phyloP scores from a whole-genome alignment of 2,329 filamentous ascomycete species.

The Colletotrichum sp. region DNA sequence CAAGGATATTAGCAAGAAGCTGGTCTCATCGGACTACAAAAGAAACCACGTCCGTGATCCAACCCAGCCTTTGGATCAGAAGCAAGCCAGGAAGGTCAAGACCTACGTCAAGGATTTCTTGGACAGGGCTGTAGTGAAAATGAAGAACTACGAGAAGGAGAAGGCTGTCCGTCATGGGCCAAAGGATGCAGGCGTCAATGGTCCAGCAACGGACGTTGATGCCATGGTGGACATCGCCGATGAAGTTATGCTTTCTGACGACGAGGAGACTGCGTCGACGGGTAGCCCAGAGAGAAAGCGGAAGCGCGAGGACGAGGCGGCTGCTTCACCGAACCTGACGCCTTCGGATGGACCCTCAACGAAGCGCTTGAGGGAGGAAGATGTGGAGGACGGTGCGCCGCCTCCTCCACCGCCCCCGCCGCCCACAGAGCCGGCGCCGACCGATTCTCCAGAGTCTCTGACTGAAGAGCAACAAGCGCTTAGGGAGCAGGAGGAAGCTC shows the following conservation, averaged over 20 bases:
- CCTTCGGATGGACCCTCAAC: conserved; percentile 61
- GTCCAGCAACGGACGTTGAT: conserved; percentile 24
- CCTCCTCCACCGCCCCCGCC: conserved; percentile 56
- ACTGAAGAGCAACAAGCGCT: conserved; percentile 50
- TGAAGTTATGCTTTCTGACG: conserved; percentile 44
- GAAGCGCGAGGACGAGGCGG: conserved; percentile 60
- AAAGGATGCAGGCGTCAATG: conserved; percentile 5
- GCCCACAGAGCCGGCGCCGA: conserved; percentile 31
- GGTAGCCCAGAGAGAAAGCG: conserved; percentile 64
- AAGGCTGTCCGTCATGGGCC: conserved; percentile 50
- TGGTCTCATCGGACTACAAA: conserved; percentile 92
- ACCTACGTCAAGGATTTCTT: conserved; percentile 80
- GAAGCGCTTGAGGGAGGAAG: conserved; percentile 57
- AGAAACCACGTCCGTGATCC: conserved; percentile 86
- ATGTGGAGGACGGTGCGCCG: conserved; percentile 37
- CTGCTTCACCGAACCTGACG: conserved; percentile 48
- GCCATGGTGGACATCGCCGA: conserved; percentile 37
- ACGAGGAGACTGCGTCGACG: conserved; percentile 49
- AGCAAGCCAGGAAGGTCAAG: conserved; percentile 83
- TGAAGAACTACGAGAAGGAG: conserved; percentile 68
- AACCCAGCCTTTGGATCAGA: conserved; percentile 70
- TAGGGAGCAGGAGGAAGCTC: conserved; percentile 54
- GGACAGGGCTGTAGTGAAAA: conserved; percentile 83
- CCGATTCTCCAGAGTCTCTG: conserved; percentile 33
- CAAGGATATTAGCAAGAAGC: conserved; percentile 80